Conservation (phyloP, 179 eudicot species). For the Spinacia oleracea region DNA sequence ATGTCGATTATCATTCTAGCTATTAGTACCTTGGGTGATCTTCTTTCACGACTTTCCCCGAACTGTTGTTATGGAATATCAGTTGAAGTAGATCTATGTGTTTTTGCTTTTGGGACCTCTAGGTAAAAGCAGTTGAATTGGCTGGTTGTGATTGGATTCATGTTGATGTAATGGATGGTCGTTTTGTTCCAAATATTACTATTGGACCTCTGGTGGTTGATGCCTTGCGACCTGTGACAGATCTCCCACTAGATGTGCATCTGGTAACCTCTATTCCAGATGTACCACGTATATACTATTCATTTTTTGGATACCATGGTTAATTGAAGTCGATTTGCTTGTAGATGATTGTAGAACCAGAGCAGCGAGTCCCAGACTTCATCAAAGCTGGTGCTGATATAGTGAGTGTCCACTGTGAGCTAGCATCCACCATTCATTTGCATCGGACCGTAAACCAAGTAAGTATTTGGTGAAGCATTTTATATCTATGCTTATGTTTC, state of each 20-base stretch:
- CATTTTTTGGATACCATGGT: conserved; percentile 11
- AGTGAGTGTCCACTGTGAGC: conserved; percentile 96
- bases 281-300: neutral
- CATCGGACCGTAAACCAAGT: conserved; percentile 86
- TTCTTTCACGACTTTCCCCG: neutral
- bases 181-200: conserved; percentile 96
- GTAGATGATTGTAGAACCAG: conserved; percentile 99
- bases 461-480: conserved; percentile 27
- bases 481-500: conserved; percentile 13
- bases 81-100: conserved; percentile 14
- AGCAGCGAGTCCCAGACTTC: conserved; percentile 89
- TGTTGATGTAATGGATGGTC: conserved; percentile 99
- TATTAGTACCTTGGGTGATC: neutral
- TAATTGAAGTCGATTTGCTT: conserved; percentile 18
- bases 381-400: conserved; percentile 99
- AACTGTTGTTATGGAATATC: neutral
- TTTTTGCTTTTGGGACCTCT: conserved; percentile 27
- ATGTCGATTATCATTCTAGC: neutral
- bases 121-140: conserved; percentile 97
- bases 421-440: conserved; percentile 94
- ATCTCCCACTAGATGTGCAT: conserved; percentile 96
- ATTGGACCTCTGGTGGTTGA: conserved; percentile 94
- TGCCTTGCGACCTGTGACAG: conserved; percentile 96
- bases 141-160: conserved; percentile 99
- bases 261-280: conserved; percentile 53